Percentiles rank a stretch among this genome's conserved stretches.
Conservation (phyloP, 1,139 yeast genomes). For the Geotrichum histeridarum region DNA sequence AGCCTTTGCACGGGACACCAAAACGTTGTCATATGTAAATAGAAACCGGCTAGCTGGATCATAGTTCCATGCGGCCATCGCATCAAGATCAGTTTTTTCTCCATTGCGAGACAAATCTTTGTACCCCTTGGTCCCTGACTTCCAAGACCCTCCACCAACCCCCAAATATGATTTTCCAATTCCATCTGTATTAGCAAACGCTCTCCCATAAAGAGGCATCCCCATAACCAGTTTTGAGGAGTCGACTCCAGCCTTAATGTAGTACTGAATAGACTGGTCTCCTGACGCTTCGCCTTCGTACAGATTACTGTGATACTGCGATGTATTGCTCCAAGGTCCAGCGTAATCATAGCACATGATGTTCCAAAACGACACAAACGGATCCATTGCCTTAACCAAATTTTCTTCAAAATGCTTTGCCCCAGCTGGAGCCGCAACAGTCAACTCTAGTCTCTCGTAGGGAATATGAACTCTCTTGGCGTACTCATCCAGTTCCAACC, state of each 20-base stretch:
- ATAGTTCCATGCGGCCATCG: constrained; percentile 57
- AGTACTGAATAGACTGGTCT: constrained; percentile 47
- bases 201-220: constrained; percentile 83
- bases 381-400: constrained; percentile 51
- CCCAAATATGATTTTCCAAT: constrained; percentile 46
- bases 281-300: constrained; percentile 49
- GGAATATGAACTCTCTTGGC: constrained; percentile 33
- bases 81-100: constrained; percentile 50
- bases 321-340: constrained; percentile 66
- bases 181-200: constrained; percentile 47
- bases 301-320: constrained; percentile 70
- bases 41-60: constrained; percentile 42
- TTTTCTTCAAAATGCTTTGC: constrained; percentile 43
- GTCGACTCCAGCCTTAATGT: constrained; percentile 43
- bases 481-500: constrained; percentile 41
- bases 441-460: constrained; percentile 45
- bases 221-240: constrained; percentile 62
- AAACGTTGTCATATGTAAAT: constrained; percentile 61
- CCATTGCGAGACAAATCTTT: constrained; percentile 47
- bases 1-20: constrained; percentile 55
- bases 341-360: constrained; percentile 86
- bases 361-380: constrained; percentile 64
- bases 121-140: constrained; percentile 53
- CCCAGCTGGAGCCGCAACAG: constrained; percentile 76
- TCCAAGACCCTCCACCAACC: constrained; percentile 49